phyloP scores from a whole-genome alignment of 345 rosid genomes.

The Camelina hispida region DNA sequence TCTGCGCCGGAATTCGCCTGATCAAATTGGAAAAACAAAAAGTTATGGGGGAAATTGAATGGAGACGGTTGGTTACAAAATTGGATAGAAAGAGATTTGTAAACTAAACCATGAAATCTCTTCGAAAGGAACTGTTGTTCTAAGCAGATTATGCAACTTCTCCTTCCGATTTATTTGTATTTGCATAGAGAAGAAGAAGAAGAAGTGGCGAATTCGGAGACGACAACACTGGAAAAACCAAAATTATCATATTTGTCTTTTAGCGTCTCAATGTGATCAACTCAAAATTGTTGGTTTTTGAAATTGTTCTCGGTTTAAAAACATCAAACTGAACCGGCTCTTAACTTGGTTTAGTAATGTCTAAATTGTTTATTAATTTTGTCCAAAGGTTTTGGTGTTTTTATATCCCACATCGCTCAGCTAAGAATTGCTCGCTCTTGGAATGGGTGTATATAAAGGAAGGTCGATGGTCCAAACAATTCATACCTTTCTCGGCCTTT shows the following conservation, averaged over 20 bases:
- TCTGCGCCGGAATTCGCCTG: constrained; percentile 35
- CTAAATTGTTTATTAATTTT: too few species aligned
- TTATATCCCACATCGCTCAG: constrained; percentile 39
- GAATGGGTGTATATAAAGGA: neutral
- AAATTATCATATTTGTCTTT: neutral
- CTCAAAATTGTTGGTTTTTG: too few species aligned
- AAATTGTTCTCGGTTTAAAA: too few species aligned
- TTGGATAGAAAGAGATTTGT: neutral
- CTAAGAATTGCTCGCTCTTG: neutral
- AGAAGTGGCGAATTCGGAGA: constrained; percentile 32
- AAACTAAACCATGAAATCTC: constrained; percentile 9
- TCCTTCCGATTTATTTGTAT: neutral
- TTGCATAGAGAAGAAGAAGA: constrained; percentile 16
- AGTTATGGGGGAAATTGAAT: neutral
- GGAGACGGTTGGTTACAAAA: constrained; percentile 1
- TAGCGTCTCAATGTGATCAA: constrained; percentile 5
- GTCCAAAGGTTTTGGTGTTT: neutral
- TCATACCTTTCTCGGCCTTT: constrained; percentile 74
- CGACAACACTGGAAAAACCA: neutral
- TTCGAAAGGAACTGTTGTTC: neutral
- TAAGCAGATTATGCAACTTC: constrained; percentile 15
- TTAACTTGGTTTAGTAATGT: too few species aligned
- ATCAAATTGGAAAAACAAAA: neutral
- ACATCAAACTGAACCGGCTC: too few species aligned
- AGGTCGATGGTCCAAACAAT: rapidly evolving